Percentiles rank a stretch among this genome's conserved stretches.
Conservation (phyloP, 2,329 filamentous ascomycete species). For the Cercospora sojina region DNA sequence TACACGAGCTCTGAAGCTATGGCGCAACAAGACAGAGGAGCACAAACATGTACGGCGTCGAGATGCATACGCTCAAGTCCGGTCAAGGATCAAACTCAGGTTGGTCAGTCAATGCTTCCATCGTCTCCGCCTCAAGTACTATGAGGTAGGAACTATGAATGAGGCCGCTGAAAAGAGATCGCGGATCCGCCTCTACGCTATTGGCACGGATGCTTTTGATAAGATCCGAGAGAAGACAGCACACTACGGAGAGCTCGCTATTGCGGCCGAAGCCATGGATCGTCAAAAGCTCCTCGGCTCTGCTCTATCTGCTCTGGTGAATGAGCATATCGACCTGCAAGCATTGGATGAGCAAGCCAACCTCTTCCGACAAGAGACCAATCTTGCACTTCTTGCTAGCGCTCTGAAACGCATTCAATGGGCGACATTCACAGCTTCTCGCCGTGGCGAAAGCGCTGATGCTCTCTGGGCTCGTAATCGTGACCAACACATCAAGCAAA, state of each 20-base stretch:
- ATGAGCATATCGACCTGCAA: slow-evolving; percentile 29
- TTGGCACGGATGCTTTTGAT: slow-evolving; percentile 37
- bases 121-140: slow-evolving; percentile 41
- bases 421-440: slow-evolving; percentile 55
- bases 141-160: slow-evolving; percentile 40
- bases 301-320: slow-evolving; percentile 38
- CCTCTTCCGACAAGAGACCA: slow-evolving; percentile 48
- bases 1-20: slow-evolving; percentile 51
- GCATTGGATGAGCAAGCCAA: slow-evolving; percentile 46
- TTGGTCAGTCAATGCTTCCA: slow-evolving; percentile 48
- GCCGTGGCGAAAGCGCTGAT: slow-evolving; percentile 52
- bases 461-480: slow-evolving; percentile 55
- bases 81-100: slow-evolving; percentile 55
- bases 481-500: slow-evolving; percentile 55
- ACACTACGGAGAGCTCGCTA: slow-evolving; percentile 26
- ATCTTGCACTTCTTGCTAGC: slow-evolving; percentile 48
- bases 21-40: slow-evolving; percentile 52
- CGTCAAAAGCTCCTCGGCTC: slow-evolving; percentile 35
- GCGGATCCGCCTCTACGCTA: slow-evolving; percentile 38
- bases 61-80: slow-evolving; percentile 55
- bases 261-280: slow-evolving; percentile 37
- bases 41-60: slow-evolving; percentile 54
- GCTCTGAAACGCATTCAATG: slow-evolving; percentile 59
- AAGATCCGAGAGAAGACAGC: slow-evolving; percentile 39
- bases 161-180: slow-evolving; percentile 42